phyloP scores from a whole-genome alignment of 2,329 filamentous ascomycete genomes.

The Diaporthe vaccinii region DNA sequence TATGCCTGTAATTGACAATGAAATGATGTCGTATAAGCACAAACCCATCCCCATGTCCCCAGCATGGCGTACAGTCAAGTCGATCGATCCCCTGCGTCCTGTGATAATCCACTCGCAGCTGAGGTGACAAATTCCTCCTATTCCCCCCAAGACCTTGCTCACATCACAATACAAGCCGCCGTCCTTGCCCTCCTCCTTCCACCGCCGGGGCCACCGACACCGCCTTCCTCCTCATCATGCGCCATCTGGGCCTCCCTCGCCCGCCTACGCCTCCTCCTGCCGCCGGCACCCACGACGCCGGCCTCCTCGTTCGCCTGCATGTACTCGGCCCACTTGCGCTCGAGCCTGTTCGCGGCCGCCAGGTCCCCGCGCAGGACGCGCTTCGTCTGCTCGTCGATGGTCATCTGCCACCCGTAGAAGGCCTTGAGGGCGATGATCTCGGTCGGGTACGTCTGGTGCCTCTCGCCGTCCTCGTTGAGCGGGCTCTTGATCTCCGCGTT shows the following conservation, averaged over 20 bases:
- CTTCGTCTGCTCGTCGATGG: constrained; percentile 93
- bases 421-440: constrained; percentile 91
- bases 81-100: background rate
- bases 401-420: constrained; percentile 96
- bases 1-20: constrained; percentile 11
- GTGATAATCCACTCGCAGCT: background rate
- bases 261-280: constrained; percentile 78
- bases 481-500: constrained; percentile 81
- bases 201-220: constrained; percentile 68
- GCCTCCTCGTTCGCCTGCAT: constrained; percentile 94
- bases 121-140: background rate
- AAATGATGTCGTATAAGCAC: constrained; percentile 6
- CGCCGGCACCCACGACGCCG: constrained; percentile 74
- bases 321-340: constrained; percentile 92
- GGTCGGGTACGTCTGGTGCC: constrained; percentile 69
- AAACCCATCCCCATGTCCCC: background rate
- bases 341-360: constrained; percentile 80
- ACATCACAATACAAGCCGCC: constrained; percentile 46
- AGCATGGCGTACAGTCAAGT: background rate
- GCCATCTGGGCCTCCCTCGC: constrained; percentile 85
- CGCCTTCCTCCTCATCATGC: constrained; percentile 81
- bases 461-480: constrained; percentile 25
- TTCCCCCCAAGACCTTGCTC: background rate
- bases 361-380: constrained; percentile 85
- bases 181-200: constrained; percentile 64